Base-by-base conservation (phyloP, 2,329 filamentous ascomycete genomes). In the Aspergillus texensis region DNA sequence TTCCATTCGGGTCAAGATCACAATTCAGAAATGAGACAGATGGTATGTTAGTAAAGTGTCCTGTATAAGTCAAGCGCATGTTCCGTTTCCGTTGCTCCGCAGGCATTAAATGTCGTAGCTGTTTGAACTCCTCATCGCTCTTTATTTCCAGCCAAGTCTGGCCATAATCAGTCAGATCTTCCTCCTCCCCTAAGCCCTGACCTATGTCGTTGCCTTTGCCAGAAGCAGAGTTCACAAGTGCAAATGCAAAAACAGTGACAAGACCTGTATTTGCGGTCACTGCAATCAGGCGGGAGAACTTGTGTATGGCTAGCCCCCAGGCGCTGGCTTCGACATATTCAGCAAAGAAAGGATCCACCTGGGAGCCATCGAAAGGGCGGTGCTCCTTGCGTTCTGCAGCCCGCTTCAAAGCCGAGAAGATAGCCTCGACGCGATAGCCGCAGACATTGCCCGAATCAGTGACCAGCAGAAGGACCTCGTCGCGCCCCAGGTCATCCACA, bases 281-380 rank as follows among this genome's bases (percentile, higher is more conserved):
- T 0, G 94, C 95, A 66, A 99, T 90, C 65, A 97, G 81, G 0
- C 94, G 88, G n/a, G 92, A 92, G 66, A 89, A 81, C 65, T 87
- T 85, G 75, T 98, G 94, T 12, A 97, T 85, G 9, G 93, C 90
- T 55, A 97, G 78, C 0, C 94, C 95, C 95, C 95, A 99, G 2
- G 94, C 94, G 64, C 92, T 94, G 28, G 79, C 80, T 1, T 87
- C 86, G 2, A 97, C 93, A 73, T 91, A 93, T 43, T 91, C 86
- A 63, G 88, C 86, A 62, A 97, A 91, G 72, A 96, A 91, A 2
- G 80, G 78, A 21, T 74, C 73, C 19, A 82, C 71, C 56, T 76
- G 74, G 9, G 73, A 62, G n/a, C 71, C 67, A 60, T 79, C 70
- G 52, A 76, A 69, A 26, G 74, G 74, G 9, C 67, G 70, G 21